phyloP scores from a whole-genome alignment of 306 rosid genomes.

The Quercus bicolor region DNA sequence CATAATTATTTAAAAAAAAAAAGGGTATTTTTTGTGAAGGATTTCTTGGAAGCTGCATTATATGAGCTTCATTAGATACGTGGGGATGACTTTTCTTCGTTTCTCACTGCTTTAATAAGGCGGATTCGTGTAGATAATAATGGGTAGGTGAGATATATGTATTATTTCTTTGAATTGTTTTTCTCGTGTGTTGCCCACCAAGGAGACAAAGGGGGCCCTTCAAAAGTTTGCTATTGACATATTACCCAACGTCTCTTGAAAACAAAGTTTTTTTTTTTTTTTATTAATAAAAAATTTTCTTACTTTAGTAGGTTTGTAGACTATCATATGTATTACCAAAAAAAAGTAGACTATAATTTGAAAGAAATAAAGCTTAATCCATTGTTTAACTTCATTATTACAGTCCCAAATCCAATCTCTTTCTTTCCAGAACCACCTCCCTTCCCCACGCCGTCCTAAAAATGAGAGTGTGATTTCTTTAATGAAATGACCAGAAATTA shows the following conservation, averaged over 20 bases:
- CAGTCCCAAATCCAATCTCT: not conserved
- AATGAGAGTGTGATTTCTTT: too few species aligned
- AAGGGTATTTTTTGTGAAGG: conserved; percentile 4
- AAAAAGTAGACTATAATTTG: not conserved
- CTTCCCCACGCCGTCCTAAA: too few species aligned
- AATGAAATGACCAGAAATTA: too few species aligned
- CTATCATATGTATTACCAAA: not conserved
- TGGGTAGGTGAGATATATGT: conserved; percentile 28
- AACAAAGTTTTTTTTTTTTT: not conserved
- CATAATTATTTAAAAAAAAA: not conserved
- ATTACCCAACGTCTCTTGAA: conserved; percentile 14
- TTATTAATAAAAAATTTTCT: not conserved
- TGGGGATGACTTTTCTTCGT: conserved; percentile 25
- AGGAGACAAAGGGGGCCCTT: conserved; percentile 20
- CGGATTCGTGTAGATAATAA: not conserved
- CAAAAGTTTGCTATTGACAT: conserved; percentile 32
- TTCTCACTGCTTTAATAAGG: conserved; percentile 1
- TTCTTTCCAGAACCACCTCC: not conserved
- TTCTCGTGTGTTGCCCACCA: conserved; percentile 30
- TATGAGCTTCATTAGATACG: not conserved
- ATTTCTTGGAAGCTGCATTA: not conserved
- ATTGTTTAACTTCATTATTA: not conserved
- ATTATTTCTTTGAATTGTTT: conserved; percentile 17
- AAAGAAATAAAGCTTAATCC: conserved; percentile 4
- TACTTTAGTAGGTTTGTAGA: conserved; percentile 11